Conservation (phyloP, 108 stramenopile genomes). For the Fragilariopsis cylindrus region DNA sequence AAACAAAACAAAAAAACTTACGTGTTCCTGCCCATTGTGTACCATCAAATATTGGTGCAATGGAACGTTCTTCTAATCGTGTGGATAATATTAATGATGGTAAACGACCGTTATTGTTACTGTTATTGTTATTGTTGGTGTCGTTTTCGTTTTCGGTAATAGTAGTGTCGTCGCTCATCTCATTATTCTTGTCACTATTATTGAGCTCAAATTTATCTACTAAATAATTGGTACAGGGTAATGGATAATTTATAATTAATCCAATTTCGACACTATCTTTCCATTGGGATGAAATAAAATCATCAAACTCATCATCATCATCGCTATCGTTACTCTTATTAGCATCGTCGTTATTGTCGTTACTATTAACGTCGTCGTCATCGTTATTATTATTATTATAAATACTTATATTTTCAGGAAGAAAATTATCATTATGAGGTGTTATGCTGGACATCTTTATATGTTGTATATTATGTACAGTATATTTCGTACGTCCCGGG, state of each 20-base stretch:
- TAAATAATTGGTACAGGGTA: conserved; percentile 5
- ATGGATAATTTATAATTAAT: conserved; percentile 27
- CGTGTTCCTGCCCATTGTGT: conserved; percentile 88
- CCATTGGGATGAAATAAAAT: conserved; percentile 37
- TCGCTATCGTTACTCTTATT: background rate
- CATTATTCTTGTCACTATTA: too few relatives aligned
- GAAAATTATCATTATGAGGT: too few relatives aligned
- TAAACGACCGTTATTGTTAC: conserved; percentile 10
- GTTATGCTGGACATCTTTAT: too few relatives aligned
- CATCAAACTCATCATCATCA: conserved; percentile 20
- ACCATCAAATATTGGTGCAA: conserved; percentile 83
- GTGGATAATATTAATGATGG: conserved; percentile 48
- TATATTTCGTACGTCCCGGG: too few relatives aligned
- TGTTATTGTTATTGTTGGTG: background rate
- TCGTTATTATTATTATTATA: too few relatives aligned
- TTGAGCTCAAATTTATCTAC: background rate
- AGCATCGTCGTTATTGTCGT: background rate
- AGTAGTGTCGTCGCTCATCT: background rate
- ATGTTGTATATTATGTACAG: too few relatives aligned
- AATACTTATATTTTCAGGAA: too few relatives aligned
- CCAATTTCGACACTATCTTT: conserved; percentile 37
- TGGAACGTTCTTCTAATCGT: conserved; percentile 50
- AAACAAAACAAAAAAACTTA: too few relatives aligned
- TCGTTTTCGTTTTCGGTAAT: background rate
- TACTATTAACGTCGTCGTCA: too few relatives aligned